Percentiles rank a stretch among this genome's conserved stretches.
phyloP scores from a whole-genome alignment of 495 filamentous ascomycete species.

The Sordaria brevicollis region DNA sequence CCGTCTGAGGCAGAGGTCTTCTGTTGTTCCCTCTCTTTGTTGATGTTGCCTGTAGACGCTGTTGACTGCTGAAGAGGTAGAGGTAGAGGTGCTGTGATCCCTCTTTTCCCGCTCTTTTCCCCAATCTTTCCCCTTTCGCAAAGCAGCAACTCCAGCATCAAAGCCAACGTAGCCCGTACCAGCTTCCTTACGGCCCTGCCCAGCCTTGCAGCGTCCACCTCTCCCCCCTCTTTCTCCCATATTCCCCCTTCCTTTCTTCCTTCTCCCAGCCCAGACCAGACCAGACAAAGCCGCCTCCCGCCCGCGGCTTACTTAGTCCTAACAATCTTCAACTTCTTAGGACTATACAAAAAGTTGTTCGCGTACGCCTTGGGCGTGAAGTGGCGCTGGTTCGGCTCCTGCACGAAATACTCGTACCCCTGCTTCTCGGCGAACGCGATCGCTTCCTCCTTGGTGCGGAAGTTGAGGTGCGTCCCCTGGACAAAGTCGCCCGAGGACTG shows the following conservation, averaged over 20 bases:
- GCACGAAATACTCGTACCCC: constrained; percentile 97
- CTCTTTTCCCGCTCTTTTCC: background rate
- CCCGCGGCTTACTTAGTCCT: constrained; percentile 81
- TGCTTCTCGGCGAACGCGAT: constrained; percentile 96
- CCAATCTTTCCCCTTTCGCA: no score
- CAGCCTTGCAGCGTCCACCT: background rate
- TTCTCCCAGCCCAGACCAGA: background rate
- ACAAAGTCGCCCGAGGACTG: constrained; percentile 87
- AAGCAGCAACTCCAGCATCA: background rate
- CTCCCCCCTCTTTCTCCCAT: background rate
- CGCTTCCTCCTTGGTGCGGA: constrained; percentile 90
- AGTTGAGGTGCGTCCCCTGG: constrained; percentile 84
- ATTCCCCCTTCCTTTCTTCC: constrained; percentile 9
- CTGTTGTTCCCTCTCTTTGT: background rate
- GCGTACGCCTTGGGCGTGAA: constrained; percentile 90
- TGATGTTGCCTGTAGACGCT: background rate
- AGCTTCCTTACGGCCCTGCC: background rate
- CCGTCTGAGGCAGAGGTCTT: background rate
- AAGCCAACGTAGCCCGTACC: background rate
- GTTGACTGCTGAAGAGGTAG: background rate
- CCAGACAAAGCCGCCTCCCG: no score
- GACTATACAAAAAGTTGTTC: constrained; percentile 82
- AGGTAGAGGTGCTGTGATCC: background rate
- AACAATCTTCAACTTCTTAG: constrained; percentile 82
- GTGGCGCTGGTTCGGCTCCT: constrained; percentile 84